phyloP scores from a whole-genome alignment of 192 early-diverging fungal genomes.

The Gigaspora rosea region DNA sequence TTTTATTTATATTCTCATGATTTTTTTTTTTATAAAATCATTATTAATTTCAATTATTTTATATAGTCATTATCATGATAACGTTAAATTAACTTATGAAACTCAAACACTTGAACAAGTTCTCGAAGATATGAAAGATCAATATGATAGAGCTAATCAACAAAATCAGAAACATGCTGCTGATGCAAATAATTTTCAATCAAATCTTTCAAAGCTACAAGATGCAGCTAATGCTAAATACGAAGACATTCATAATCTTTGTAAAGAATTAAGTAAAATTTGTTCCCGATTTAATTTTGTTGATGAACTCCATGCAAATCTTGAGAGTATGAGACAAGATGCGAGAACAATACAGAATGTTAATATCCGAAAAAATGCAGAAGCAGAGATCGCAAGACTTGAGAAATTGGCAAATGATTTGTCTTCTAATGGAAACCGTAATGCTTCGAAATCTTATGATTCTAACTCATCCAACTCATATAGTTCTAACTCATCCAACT shows the following conservation, averaged over 20 bases:
- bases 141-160: slow-evolving; percentile 7
- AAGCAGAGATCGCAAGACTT: slow-evolving; percentile 5
- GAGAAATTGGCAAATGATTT: slow-evolving; percentile 25
- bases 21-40: neutral
- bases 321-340: slow-evolving; percentile 15
- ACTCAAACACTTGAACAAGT: neutral
- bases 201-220: neutral
- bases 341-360: neutral
- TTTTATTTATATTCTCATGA: neutral
- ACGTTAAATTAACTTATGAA: neutral
- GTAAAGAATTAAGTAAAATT: slow-evolving; percentile 15
- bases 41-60: neutral
- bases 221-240: slow-evolving; percentile 5
- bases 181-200: neutral
- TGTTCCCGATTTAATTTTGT: slow-evolving; percentile 24
- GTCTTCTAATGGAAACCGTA: neutral
- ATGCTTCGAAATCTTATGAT: too few relatives aligned
- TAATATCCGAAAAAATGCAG: slow-evolving; percentile 14
- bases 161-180: neutral
- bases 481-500: too few relatives aligned
- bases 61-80: slow-evolving; percentile 8
- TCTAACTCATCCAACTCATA: too few relatives aligned
- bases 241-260: slow-evolving; percentile 12
- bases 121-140: slow-evolving; percentile 16
- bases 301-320: slow-evolving; percentile 24